Conservation (phyloP, 2,329 filamentous ascomycete genomes). For the Polytolypa hystricis region DNA sequence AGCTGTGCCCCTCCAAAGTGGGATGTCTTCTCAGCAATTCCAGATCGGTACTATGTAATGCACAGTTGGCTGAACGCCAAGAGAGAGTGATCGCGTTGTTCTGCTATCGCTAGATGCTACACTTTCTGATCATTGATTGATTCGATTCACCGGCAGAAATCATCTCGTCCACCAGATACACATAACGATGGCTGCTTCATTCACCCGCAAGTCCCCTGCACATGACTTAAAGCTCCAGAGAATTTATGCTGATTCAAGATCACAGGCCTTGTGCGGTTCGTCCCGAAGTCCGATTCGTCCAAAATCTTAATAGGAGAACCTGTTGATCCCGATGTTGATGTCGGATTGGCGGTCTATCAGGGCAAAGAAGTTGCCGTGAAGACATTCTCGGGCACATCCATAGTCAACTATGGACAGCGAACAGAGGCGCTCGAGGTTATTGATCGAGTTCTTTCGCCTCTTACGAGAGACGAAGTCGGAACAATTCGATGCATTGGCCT, state of each 20-base stretch:
- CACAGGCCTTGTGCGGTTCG: constrained; percentile 49
- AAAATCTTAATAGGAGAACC: constrained; percentile 48
- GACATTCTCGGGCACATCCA: constrained; percentile 48
- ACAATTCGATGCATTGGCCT: constrained; percentile 50
- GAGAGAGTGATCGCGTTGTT: too few relatives aligned
- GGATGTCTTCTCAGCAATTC: too few relatives aligned
- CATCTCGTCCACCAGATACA: too few relatives aligned
- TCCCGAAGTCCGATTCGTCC: constrained; percentile 40
- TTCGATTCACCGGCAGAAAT: too few relatives aligned
- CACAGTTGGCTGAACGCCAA: too few relatives aligned
- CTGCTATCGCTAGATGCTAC: too few relatives aligned
- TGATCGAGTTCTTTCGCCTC: constrained; percentile 39
- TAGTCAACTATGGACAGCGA: constrained; percentile 42
- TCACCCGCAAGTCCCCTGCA: constrained; percentile 6
- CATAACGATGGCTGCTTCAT: too few relatives aligned
- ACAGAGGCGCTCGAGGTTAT: constrained; percentile 32
- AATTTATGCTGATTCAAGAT: too few relatives aligned
- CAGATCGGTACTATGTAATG: too few relatives aligned
- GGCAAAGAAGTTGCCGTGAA: constrained; percentile 46
- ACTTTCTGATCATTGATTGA: too few relatives aligned
- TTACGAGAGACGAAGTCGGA: constrained; percentile 40
- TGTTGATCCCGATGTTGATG: constrained; percentile 41
- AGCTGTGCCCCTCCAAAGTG: too few relatives aligned
- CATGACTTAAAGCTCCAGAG: too few relatives aligned
- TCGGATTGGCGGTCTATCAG: constrained; percentile 46